phyloP scores from a whole-genome alignment of 257 asterid genomes.

The Solanum peruvianum region DNA sequence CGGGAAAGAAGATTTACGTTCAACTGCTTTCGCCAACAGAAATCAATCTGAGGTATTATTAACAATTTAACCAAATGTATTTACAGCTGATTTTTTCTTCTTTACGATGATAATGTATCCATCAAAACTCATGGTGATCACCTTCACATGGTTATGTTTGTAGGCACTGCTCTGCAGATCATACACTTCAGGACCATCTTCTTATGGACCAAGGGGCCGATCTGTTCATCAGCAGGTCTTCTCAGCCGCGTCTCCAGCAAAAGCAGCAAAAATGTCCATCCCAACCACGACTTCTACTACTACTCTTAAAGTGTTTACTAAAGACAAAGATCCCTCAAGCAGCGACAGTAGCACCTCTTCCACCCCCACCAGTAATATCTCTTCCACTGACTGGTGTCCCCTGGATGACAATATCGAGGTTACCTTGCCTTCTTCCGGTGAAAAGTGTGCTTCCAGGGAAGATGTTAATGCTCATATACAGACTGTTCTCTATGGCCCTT shows the following conservation, averaged over 20 bases:
- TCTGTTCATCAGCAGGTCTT: slow-evolving; percentile 22
- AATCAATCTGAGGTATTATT: slow-evolving; percentile 36
- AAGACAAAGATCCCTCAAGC: neutral
- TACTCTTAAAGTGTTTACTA: neutral
- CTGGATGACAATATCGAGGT: slow-evolving; percentile 46
- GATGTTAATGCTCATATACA: slow-evolving; percentile 33
- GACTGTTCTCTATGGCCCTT: slow-evolving; percentile 32
- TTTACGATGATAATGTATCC: neutral
- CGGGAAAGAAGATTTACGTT: slow-evolving; percentile 47
- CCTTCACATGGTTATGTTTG: slow-evolving; percentile 3
- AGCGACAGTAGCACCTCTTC: slow-evolving; percentile 6
- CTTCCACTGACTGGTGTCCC: slow-evolving; percentile 45
- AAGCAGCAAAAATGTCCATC: neutral
- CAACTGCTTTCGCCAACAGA: slow-evolving; percentile 22
- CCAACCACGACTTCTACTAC: neutral
- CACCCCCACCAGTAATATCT: neutral
- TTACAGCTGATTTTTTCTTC: neutral
- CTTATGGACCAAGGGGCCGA: slow-evolving; percentile 31
- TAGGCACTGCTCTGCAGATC: slow-evolving; percentile 36
- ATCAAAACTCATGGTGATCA: neutral
- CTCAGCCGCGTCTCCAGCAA: neutral
- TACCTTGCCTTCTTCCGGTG: slow-evolving; percentile 16
- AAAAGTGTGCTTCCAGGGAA: slow-evolving; percentile 16
- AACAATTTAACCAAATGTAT: neutral
- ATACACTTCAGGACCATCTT: slow-evolving; percentile 27